A percentile compares a stretch with the other conserved stretches of the same genome.
Evolutionary conservation across 805 yeast species (phyloP).

Genomic region (Saccharomycopsis sp.): DNA sequence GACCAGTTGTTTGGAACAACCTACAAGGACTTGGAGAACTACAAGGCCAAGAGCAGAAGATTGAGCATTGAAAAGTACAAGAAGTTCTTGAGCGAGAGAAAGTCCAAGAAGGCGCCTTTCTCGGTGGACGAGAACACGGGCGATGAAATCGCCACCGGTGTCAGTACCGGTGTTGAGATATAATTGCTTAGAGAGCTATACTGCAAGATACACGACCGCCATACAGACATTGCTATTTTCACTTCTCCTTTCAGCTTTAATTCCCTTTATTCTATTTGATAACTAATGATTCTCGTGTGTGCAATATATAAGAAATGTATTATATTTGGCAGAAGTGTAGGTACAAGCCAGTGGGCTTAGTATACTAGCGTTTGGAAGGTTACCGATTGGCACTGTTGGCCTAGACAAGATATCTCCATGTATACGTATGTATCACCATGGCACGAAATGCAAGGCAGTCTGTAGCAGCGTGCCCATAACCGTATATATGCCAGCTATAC

Average conservation of each 20-base stretch:
- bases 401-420: too few relatives aligned
- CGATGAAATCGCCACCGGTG: background rate
- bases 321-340: too few relatives aligned
- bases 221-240: background rate
- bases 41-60: slow-evolving; percentile 56
- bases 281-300: background rate
- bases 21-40: slow-evolving; percentile 59
- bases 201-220: too few relatives aligned
- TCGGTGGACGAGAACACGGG: background rate
- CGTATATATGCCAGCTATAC: too few relatives aligned
- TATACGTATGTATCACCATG: too few relatives aligned
- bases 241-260: background rate
- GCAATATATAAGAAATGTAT: background rate
- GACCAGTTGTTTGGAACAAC: slow-evolving; percentile 67
- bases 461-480: too few relatives aligned
- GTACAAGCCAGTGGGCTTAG: too few relatives aligned
- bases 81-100: slow-evolving; percentile 43
- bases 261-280: background rate
- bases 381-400: too few relatives aligned
- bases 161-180: background rate
- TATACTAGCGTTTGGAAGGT: too few relatives aligned
- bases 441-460: too few relatives aligned
- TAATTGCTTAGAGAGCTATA: too few relatives aligned
- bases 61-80: slow-evolving; percentile 63
- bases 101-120: slow-evolving; percentile 10